Conservation (phyloP, 495 filamentous ascomycete species). For the Penicillium lagena region DNA sequence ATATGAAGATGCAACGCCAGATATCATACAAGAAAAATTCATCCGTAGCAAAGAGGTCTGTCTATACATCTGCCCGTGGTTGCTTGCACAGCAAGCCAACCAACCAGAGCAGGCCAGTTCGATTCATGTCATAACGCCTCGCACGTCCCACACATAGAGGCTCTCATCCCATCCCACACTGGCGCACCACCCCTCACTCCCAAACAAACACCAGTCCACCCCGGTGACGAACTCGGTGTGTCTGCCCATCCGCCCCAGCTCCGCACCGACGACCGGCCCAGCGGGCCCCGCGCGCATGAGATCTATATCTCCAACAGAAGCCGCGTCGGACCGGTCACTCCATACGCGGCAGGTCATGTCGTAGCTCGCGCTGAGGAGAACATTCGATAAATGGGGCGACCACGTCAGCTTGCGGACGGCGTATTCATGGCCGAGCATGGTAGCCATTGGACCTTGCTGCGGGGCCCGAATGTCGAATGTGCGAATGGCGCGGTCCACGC, state of each 20-base stretch:
- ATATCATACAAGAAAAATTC: neutral
- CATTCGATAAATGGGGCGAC: constrained; percentile 84
- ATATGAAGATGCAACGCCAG: too few species aligned
- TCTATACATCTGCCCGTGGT: neutral
- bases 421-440: constrained; percentile 82
- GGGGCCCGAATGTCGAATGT: constrained; percentile 82
- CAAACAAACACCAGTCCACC: constrained; percentile 97
- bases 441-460: constrained; percentile 57
- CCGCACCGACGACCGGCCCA: constrained; percentile 46
- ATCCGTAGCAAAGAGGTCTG: neutral
- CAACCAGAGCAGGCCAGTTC: neutral
- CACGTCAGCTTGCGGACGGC: constrained; percentile 79
- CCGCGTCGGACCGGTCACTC: constrained; percentile 61
- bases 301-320: constrained; percentile 40
- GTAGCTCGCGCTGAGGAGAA: constrained; percentile 83
- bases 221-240: constrained; percentile 98
- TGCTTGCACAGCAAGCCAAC: neutral
- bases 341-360: constrained; percentile 96
- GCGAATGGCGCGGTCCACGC: constrained; percentile 82
- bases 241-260: constrained; percentile 80
- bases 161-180: constrained; percentile 91
- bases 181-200: constrained; percentile 90
- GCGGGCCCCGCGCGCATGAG: constrained; percentile 29
- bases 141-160: constrained; percentile 86
- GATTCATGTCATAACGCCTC: constrained; percentile 49